A percentile compares a stretch with the other conserved stretches of the same genome.
Evolutionary conservation across 139 green algal species (phyloP).

Genomic region (Chlamydomonas schloesseri): DNA sequence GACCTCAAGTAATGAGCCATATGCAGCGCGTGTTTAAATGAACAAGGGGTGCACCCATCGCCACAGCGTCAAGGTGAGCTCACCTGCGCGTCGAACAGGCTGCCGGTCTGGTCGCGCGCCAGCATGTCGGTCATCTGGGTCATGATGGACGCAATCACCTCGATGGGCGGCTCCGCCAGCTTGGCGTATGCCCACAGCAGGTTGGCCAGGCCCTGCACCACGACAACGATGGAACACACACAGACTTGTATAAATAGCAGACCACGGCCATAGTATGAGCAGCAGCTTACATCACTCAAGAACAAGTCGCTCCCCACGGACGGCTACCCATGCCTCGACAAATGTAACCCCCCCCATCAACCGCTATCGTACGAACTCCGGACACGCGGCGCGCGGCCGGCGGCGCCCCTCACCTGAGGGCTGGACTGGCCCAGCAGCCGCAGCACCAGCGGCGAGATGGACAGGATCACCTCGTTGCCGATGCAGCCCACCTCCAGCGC

Average conservation of each 20-base stretch:
- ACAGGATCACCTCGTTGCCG: conserved; percentile 62
- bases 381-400: too few species aligned
- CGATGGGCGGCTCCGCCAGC: conserved; percentile 55
- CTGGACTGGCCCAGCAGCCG: conserved; percentile 52
- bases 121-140: conserved; percentile 65
- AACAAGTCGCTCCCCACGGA: too few species aligned
- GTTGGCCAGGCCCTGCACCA: conserved; percentile 71
- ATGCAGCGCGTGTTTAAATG: too few species aligned
- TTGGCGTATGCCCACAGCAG: conserved; percentile 72
- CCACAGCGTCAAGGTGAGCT: not conserved
- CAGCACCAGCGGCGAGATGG: conserved; percentile 57
- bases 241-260: not conserved
- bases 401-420: conserved; percentile 48
- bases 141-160: conserved; percentile 58
- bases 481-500: conserved; percentile 31
- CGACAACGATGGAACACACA: not conserved
- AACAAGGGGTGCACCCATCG: too few species aligned
- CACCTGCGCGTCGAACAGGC: conserved; percentile 64
- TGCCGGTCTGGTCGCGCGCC: conserved; percentile 22
- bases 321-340: too few species aligned
- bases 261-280: too few species aligned
- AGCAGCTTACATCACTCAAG: too few species aligned
- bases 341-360: too few species aligned
- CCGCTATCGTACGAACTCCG: too few species aligned
- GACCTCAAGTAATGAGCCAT: too few species aligned